These are phyloP conservation scores for Grammothele lineata DNA, from an alignment of 768 basidiomycete genomes.

Conservation along the genomic window DNA sequence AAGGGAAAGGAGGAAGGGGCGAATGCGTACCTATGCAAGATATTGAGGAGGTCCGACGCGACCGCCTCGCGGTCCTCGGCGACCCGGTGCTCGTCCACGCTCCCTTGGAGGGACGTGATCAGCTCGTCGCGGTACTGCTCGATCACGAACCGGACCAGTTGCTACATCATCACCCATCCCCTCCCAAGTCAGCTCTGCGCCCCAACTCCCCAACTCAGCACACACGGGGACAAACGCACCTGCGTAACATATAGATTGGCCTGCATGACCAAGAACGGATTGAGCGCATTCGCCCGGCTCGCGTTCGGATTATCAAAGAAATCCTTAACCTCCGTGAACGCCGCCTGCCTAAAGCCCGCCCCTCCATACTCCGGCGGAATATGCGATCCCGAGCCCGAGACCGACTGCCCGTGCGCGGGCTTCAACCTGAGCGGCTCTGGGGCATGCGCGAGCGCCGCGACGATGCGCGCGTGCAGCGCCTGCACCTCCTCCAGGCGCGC, in stretches of 20 bases:
- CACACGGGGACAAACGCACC: conserved; percentile 36
- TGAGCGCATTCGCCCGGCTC: conserved; percentile 77
- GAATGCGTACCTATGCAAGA: conserved; percentile 65
- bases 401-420: conserved; percentile 41
- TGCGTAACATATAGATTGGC: conserved; percentile 92
- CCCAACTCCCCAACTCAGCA: not conserved
- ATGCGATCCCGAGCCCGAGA: not conserved
- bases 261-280: conserved; percentile 90
- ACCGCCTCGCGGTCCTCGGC: conserved; percentile 79
- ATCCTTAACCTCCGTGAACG: conserved; percentile 84
- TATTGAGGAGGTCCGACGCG: conserved; percentile 81
- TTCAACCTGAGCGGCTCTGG: conserved; percentile 76
- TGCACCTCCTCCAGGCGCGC: conserved; percentile 82
- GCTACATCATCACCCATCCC: too few relatives aligned
- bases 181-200: not conserved
- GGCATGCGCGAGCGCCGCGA: conserved; percentile 67
- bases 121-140: conserved; percentile 92
- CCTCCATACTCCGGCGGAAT: conserved; percentile 49
- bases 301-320: conserved; percentile 92
- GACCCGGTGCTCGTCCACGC: conserved; percentile 56
- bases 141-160: conserved; percentile 90
- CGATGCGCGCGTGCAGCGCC: conserved; percentile 71
- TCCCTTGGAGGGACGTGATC: conserved; percentile 60
- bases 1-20: not conserved
- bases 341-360: conserved; percentile 73